A percentile compares a stretch with the other conserved stretches of the same genome.
These are phyloP conservation scores for Kalanchoe fedtschenkoi DNA, from an alignment of 164 flowering plant genomes.

Conservation along the genomic window DNA sequence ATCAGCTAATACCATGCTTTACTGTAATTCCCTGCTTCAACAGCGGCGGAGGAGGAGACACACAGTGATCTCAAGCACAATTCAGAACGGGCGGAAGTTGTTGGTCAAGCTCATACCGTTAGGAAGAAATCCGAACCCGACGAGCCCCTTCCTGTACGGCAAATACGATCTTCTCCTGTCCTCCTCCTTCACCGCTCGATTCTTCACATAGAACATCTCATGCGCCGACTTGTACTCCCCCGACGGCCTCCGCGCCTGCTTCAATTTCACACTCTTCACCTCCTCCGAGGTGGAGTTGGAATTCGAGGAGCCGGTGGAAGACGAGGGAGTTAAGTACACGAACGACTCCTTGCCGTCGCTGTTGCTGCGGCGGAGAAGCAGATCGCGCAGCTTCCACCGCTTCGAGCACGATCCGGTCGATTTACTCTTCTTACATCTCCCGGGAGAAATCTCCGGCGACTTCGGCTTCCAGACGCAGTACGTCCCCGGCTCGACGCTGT, in stretches of 20 bases:
- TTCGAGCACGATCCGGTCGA: conserved; percentile 7
- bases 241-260: too few species aligned
- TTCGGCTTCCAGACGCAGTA: conserved; percentile 6
- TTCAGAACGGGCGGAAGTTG: too few species aligned
- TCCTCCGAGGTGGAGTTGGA: not conserved
- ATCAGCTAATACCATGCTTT: too few species aligned
- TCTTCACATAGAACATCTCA: not conserved
- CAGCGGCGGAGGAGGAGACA: too few species aligned
- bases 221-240: not conserved
- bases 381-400: not conserved
- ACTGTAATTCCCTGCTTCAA: too few species aligned
- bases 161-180: not conserved
- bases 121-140: not conserved
- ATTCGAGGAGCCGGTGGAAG: not conserved
- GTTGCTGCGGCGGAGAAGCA: not conserved
- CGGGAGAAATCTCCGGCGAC: not conserved
- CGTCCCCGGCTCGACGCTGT: not conserved
- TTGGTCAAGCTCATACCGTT: too few species aligned
- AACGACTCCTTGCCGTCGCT: not conserved
- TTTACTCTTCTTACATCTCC: conserved; percentile 4
- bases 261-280: too few species aligned
- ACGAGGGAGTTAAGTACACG: not conserved
- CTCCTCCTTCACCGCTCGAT: not conserved
- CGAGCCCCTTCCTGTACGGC: not conserved
- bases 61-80: too few species aligned